phyloP scores from a whole-genome alignment of 2,329 filamentous ascomycete species.

The Alternaria incomplexa region DNA sequence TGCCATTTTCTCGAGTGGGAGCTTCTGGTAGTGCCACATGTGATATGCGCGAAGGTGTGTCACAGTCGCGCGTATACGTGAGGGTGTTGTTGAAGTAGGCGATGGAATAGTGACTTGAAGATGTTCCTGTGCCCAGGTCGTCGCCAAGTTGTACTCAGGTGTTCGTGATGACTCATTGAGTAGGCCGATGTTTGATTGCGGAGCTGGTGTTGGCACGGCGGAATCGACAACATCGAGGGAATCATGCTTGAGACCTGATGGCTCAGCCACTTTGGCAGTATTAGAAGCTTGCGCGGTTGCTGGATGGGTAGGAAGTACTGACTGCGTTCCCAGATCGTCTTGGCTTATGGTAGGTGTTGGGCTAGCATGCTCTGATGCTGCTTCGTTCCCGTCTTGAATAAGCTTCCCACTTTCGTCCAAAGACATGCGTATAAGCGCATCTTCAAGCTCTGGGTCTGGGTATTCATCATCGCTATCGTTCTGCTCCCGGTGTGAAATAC shows the following conservation, averaged over 20 bases:
- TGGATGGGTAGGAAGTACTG: background rate
- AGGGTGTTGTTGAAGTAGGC: constrained; percentile 15
- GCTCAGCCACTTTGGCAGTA: background rate
- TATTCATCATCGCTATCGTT: constrained; percentile 20
- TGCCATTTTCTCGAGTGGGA: constrained; percentile 31
- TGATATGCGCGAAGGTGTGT: constrained; percentile 43
- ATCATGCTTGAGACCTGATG: background rate
- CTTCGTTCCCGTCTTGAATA: constrained; percentile 1
- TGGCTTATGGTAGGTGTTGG: background rate
- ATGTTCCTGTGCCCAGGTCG: constrained; percentile 37
- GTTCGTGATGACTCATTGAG: constrained; percentile 12
- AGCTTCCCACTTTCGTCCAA: constrained; percentile 18
- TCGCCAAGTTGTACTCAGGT: constrained; percentile 31
- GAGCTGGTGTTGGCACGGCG: background rate
- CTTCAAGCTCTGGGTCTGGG: constrained; percentile 36
- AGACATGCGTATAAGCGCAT: constrained; percentile 22
- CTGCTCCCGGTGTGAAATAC: background rate
- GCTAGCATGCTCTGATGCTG: background rate
- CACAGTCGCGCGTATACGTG: constrained; percentile 39
- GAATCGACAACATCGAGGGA: background rate
- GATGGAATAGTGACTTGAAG: constrained; percentile 38
- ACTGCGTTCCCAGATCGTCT: background rate
- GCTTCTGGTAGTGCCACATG: constrained; percentile 39
- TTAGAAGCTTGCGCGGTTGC: background rate
- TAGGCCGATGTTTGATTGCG: background rate